A percentile compares a stretch with the other conserved stretches of the same genome.
Evolutionary conservation across 805 yeast genomes (phyloP).

Genomic region (Priceomyces haplophilus): DNA sequence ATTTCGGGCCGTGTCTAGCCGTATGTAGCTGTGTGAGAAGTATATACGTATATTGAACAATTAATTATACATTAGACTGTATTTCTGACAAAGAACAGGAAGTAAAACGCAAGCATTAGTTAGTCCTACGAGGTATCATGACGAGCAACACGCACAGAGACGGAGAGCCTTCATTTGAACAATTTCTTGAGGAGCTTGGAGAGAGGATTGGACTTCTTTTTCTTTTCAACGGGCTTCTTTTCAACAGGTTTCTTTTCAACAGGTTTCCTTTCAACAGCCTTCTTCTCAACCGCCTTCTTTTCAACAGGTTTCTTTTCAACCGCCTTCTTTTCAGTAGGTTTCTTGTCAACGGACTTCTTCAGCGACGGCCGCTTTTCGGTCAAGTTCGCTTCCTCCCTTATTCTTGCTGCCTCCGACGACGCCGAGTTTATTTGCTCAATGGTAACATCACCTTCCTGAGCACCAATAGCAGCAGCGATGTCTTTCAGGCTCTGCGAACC

Average conservation of each 20-base stretch:
- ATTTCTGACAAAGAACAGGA: not conserved
- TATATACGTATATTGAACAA: constrained; percentile 1
- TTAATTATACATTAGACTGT: not conserved
- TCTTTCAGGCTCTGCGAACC: constrained; percentile 28
- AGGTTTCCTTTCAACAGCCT: constrained; percentile 8
- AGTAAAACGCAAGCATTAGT: not conserved
- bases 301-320: constrained; percentile 8
- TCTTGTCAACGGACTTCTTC: constrained; percentile 2
- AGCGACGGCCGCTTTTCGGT: constrained; percentile 2
- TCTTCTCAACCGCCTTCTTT: constrained; percentile 13
- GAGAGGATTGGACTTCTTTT: constrained; percentile 38
- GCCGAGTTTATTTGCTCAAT: constrained; percentile 44
- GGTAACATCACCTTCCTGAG: constrained; percentile 34
- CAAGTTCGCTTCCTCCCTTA: constrained; percentile 32
- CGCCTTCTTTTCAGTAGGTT: constrained; percentile 1
- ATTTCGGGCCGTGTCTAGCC: no score
- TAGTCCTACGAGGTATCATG: not conserved
- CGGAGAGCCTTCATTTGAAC: no score
- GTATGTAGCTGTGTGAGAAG: not conserved
- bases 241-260: constrained; percentile 30
- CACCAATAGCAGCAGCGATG: constrained; percentile 32
- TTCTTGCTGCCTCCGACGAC: constrained; percentile 34
- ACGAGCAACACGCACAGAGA: no score
- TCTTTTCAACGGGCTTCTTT: constrained; percentile 27
- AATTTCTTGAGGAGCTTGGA: constrained; percentile 21